Evolutionary conservation across 2,329 filamentous ascomycete species (phyloP).

Genomic region (Clonostachys chloroleuca): DNA sequence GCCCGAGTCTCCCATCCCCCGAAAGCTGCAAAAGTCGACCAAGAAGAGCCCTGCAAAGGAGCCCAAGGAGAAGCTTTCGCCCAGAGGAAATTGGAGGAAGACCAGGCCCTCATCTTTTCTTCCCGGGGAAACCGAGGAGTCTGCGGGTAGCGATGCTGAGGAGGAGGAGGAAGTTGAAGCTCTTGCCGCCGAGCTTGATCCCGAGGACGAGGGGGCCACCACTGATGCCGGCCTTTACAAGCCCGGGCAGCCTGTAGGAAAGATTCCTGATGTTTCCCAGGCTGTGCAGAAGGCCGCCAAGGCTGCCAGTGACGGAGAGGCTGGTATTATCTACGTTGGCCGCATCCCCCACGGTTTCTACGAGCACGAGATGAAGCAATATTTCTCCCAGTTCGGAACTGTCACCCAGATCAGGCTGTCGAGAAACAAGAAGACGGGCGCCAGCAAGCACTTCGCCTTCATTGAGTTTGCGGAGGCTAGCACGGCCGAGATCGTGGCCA

Average conservation of each 20-base stretch:
- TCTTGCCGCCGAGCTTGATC: slow-evolving; percentile 38
- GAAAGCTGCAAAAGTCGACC: slow-evolving; percentile 29
- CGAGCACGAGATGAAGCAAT: slow-evolving; percentile 89
- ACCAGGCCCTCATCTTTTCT: not conserved
- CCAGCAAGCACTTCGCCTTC: slow-evolving; percentile 91
- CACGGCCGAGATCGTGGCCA: slow-evolving; percentile 82
- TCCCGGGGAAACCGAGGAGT: slow-evolving; percentile 14
- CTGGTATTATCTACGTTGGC: slow-evolving; percentile 82
- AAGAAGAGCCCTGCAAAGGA: slow-evolving; percentile 16
- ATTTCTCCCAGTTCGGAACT: slow-evolving; percentile 89
- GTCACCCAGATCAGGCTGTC: slow-evolving; percentile 78
- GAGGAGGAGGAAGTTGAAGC: slow-evolving; percentile 29
- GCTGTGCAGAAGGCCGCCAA: slow-evolving; percentile 37
- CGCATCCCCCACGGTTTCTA: slow-evolving; percentile 93
- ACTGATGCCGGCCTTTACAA: slow-evolving; percentile 30
- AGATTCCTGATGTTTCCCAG: slow-evolving; percentile 42
- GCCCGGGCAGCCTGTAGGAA: slow-evolving; percentile 44
- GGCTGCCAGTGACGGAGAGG: slow-evolving; percentile 2
- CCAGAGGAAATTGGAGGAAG: slow-evolving; percentile 16
- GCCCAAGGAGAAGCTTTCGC: slow-evolving; percentile 15
- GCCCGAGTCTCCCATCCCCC: slow-evolving; percentile 19
- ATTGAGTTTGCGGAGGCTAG: slow-evolving; percentile 80
- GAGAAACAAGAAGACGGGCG: slow-evolving; percentile 86
- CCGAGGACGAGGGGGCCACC: slow-evolving; percentile 30
- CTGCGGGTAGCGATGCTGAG: slow-evolving; percentile 21